Conservation (phyloP, 2,329 filamentous ascomycete genomes). For the Plenodomus tracheiphilus region DNA sequence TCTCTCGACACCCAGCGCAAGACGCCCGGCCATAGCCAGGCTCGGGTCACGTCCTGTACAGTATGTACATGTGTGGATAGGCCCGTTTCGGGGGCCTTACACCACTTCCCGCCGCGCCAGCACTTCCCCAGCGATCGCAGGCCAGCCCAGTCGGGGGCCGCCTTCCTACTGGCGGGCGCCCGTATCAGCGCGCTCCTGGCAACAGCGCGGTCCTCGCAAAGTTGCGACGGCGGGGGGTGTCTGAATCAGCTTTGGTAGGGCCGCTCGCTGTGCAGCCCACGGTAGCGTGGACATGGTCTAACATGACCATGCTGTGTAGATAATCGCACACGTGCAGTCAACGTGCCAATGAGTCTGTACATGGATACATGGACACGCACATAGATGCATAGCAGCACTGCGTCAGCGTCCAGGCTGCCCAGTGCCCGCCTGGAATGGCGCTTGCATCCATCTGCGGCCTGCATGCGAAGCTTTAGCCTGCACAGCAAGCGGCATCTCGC, state of each 20-base stretch:
- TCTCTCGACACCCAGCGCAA: not conserved
- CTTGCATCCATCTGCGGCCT: constrained; percentile 8
- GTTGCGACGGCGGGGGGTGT: constrained; percentile 18
- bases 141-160: constrained; percentile 12
- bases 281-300: no score
- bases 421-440: constrained; percentile 7
- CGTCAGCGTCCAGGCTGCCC: no score
- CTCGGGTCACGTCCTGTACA: not conserved
- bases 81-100: constrained; percentile 12
- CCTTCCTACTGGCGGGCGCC: constrained; percentile 19
- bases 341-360: no score
- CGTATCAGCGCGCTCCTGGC: constrained; percentile 18
- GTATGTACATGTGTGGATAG: no score
- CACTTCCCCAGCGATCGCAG: constrained; percentile 18
- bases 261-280: constrained; percentile 4
- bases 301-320: no score
- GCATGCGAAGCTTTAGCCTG: constrained; percentile 23
- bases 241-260: constrained; percentile 6
- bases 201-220: constrained; percentile 11
- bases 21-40: constrained; percentile 14
- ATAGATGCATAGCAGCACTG: no score
- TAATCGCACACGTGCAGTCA: no score
- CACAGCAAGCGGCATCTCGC: not conserved
- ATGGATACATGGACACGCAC: no score
- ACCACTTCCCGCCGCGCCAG: constrained; percentile 24